Evolutionary conservation across 345 rosid genomes (phyloP).

Genomic region (Melastoma malabathricum): DNA sequence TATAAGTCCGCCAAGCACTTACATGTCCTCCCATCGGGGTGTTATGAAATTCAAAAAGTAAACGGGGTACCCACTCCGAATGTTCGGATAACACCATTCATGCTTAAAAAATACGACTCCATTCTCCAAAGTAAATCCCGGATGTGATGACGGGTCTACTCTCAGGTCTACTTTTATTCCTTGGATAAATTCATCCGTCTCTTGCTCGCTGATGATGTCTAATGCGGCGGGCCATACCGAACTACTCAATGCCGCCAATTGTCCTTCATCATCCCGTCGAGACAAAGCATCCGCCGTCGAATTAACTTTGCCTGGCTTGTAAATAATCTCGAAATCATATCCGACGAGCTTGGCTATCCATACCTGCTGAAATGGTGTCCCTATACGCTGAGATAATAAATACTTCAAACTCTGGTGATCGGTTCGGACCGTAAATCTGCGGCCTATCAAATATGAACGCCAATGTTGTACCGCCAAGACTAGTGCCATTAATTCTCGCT

Average conservation of each 20-base stretch:
- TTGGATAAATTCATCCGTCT: neutral
- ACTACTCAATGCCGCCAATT: too few species aligned
- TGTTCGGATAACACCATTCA: too few species aligned
- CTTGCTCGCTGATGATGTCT: neutral
- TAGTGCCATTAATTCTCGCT: slow-evolving; percentile 1
- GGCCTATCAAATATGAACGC: neutral
- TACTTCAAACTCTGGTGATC: neutral
- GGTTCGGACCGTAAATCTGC: neutral
- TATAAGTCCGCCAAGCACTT: too few species aligned
- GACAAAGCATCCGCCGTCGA: neutral
- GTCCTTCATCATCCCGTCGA: neutral
- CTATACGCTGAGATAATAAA: neutral
- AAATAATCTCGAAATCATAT: neutral
- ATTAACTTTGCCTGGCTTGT: neutral
- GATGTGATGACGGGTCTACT: too few species aligned
- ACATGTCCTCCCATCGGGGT: too few species aligned
- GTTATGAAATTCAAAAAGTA: too few species aligned
- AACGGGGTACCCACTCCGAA: too few species aligned
- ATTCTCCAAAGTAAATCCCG: too few species aligned
- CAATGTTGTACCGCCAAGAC: neutral
- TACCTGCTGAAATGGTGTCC: neutral
- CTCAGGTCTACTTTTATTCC: too few species aligned
- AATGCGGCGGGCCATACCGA: too few species aligned
- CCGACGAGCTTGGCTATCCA: neutral
- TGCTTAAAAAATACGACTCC: too few species aligned